Evolutionary conservation across 1,284 basidiomycete species (phyloP).

Genomic region (Schizopora paradoxa): DNA sequence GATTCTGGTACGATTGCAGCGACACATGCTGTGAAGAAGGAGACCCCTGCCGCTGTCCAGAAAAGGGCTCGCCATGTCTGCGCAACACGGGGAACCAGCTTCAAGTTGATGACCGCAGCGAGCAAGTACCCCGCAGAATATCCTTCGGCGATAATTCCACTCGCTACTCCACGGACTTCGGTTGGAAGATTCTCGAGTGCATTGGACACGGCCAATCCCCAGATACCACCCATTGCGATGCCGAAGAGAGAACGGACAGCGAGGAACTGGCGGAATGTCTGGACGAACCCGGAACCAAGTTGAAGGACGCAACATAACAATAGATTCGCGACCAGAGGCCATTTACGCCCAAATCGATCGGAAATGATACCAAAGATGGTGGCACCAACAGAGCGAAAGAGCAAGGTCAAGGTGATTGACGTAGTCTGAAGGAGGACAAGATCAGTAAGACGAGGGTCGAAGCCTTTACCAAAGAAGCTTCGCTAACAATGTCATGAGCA

Average conservation of each 20-base stretch:
- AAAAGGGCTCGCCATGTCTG: constrained; percentile 61
- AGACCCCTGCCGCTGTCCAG: constrained; percentile 69
- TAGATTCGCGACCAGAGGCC: constrained; percentile 81
- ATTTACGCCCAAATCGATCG: constrained; percentile 89
- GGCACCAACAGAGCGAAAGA: constrained; percentile 86
- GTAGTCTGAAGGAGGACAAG: constrained; percentile 47
- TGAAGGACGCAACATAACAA: constrained; percentile 70
- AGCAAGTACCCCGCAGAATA: constrained; percentile 48
- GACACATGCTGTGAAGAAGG: constrained; percentile 67
- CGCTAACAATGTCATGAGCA: constrained; percentile 49
- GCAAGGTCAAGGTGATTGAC: constrained; percentile 87
- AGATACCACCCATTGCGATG: constrained; percentile 83
- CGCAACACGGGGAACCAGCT: constrained; percentile 51
- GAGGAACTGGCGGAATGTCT: constrained; percentile 64
- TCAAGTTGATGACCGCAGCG: constrained; percentile 71
- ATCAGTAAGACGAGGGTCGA: background rate
- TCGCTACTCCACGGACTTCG: constrained; percentile 80
- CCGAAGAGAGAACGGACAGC: constrained; percentile 76
- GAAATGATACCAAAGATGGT: constrained; percentile 77
- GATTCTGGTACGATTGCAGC: constrained; percentile 79
- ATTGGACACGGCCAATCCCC: constrained; percentile 70
- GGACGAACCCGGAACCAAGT: constrained; percentile 72
- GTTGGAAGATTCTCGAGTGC: constrained; percentile 89
- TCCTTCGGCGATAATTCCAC: constrained; percentile 75
- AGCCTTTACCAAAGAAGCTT: background rate